Conservation (phyloP, 78 protist genomes). For the Protostelium mycophagum region DNA sequence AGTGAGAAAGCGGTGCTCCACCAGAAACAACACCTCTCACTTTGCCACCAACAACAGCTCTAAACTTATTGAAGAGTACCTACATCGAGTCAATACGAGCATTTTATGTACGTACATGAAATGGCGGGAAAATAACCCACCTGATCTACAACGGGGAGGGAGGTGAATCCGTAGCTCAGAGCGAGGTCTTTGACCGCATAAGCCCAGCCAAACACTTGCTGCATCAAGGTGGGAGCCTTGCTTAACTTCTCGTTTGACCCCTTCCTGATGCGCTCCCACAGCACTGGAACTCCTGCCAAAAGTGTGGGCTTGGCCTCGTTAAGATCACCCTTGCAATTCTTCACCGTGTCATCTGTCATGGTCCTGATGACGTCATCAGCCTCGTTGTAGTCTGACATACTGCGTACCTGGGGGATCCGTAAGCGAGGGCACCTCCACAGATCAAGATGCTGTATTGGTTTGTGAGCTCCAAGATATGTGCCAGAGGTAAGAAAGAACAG, state of each 20-base stretch:
- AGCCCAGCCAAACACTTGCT: neutral
- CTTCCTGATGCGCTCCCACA: neutral
- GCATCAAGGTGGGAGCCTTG: neutral
- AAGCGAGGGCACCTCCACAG: neutral
- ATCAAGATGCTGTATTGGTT: neutral
- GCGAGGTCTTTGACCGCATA: neutral
- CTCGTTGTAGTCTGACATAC: neutral
- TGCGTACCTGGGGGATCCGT: neutral
- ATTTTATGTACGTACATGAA: neutral
- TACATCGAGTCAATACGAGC: neutral
- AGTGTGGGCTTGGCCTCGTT: conserved; percentile 85
- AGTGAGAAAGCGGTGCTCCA: conserved; percentile 84
- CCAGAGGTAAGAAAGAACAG: conserved; percentile 91
- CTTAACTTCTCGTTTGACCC: neutral
- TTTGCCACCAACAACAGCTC: conserved; percentile 84
- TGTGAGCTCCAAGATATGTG: conserved; percentile 89
- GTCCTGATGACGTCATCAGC: neutral
- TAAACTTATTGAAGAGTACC: conserved; percentile 64
- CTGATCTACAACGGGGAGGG: neutral
- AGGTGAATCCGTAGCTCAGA: neutral
- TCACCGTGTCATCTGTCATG: neutral
- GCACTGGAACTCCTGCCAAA: conserved; percentile 85
- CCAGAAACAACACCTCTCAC: conserved; percentile 78
- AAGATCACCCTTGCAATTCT: conserved; percentile 31
- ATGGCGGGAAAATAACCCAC: no score